Base-by-base conservation (phyloP, 1,284 basidiomycete species). In the Sutorius eximius region DNA sequence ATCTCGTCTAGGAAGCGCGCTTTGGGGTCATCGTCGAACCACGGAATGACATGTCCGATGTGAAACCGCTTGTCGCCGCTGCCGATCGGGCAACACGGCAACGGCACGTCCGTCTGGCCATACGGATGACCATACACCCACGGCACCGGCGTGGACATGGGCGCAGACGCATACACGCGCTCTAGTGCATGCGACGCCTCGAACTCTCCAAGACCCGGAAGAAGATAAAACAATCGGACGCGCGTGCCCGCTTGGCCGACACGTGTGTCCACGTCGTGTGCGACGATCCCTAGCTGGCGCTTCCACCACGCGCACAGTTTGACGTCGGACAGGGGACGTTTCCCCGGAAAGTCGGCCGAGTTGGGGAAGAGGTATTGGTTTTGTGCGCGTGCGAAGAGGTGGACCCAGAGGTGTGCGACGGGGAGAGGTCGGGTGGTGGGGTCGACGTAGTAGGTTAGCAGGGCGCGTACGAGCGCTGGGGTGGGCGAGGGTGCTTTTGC, bases 231-330 rank as follows among this genome's bases (percentile, higher is more conserved):
- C 57, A 84, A 66, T 60, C 73, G 73, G 49, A 77, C 65, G 1
- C 11, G 22, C 36, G 33, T 30, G 3, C 22, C 46, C 60, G 68
- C n/a, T 22, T 47, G 45, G 51, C 60, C 56, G 53, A 61, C 61
- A 56, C 63, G 60, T 59, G 57, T 52, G 18, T 54, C 46, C 53
- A 65, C 37, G 44, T 64, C 48, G 61, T 68, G 52, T 2, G 79
- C 83, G 10, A 87, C 84, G 22, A 78, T 74, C 53, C 81, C 79
- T 47, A 93, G 73, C 20, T 90, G 77, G 18, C 82, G 79, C 68
- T 89, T 89, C 96, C 96, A 99, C 96, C 96, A 99, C 46, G 79
- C 85, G 69, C 94, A 95, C 1, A 99, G 80, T 60, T 82, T 82
- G 27, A 87, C 78, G 64, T 98, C 96, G 34, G 82, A 81, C 49